These are phyloP conservation scores for Verbascum thapsus DNA, from an alignment of 257 asterid genomes.

Conservation along the genomic window DNA sequence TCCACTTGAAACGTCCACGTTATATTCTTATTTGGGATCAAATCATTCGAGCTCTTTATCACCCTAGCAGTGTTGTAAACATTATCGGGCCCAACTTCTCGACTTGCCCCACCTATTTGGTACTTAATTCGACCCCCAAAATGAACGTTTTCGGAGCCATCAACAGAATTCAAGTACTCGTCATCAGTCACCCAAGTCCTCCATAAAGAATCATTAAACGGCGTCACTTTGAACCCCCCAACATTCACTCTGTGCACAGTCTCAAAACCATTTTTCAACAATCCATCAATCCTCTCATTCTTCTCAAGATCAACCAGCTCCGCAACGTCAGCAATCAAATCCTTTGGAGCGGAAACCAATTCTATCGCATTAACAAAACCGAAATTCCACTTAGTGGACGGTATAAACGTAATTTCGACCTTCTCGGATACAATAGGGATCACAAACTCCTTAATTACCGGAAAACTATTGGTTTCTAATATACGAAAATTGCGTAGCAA, in stretches of 20 bases:
- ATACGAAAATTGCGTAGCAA: conserved; percentile 55
- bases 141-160: conserved; percentile 40
- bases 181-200: conserved; percentile 90
- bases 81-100: conserved; percentile 92
- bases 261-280: conserved; percentile 72
- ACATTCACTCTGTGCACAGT: conserved; percentile 76
- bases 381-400: conserved; percentile 46
- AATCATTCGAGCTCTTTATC: conserved; percentile 49
- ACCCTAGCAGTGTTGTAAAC: conserved; percentile 80
- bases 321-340: conserved; percentile 73
- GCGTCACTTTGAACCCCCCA: conserved; percentile 92
- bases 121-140: conserved; percentile 73
- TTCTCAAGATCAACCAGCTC: conserved; percentile 45
- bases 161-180: conserved; percentile 37
- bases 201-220: conserved; percentile 92
- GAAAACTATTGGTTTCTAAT: conserved; percentile 20
- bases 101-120: conserved; percentile 71
- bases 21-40: conserved; percentile 49
- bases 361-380: conserved; percentile 86
- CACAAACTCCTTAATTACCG: conserved; percentile 66
- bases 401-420: conserved; percentile 58
- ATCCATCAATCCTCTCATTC: conserved; percentile 54
- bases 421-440: conserved; percentile 52
- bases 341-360: conserved; percentile 80
- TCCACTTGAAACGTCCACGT: conserved; percentile 69